A percentile compares a stretch with the other conserved stretches of the same genome.
Evolutionary conservation across 306 rosid species (phyloP).

Genomic region (Cucumis sativus): DNA sequence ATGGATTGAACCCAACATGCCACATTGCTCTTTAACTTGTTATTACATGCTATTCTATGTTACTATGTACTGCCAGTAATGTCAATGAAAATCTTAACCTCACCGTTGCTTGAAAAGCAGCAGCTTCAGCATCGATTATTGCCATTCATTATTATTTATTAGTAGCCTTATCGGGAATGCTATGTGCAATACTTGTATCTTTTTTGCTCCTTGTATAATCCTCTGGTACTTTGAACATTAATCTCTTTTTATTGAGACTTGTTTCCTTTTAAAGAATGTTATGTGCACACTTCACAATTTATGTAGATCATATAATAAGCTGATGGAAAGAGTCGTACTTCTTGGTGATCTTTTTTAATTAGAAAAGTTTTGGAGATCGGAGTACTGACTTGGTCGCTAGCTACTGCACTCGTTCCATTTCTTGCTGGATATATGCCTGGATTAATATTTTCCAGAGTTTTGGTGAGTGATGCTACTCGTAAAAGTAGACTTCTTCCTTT

Average conservation of each 20-base stretch:
- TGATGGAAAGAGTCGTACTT: slow-evolving; percentile 1
- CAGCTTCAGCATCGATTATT: background rate
- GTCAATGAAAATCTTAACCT: background rate
- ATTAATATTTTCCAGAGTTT: slow-evolving; percentile 60
- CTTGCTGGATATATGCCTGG: slow-evolving; percentile 87
- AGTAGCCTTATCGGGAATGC: background rate
- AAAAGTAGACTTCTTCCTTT: background rate
- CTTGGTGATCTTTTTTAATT: slow-evolving; percentile 15
- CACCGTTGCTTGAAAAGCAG: background rate
- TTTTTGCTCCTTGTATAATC: too few species aligned
- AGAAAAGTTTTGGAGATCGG: slow-evolving; percentile 81
- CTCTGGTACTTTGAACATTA: too few species aligned
- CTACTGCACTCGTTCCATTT: slow-evolving; percentile 78
- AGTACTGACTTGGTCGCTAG: slow-evolving; percentile 74
- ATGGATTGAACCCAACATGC: background rate
- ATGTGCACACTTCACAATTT: background rate
- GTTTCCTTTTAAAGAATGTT: background rate
- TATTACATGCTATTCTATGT: background rate
- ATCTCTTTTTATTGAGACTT: too few species aligned
- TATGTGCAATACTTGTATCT: too few species aligned
- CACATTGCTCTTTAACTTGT: background rate
- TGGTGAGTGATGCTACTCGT: slow-evolving; percentile 35
- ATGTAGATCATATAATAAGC: background rate
- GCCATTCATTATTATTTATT: background rate
- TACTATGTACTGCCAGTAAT: background rate